Evolutionary conservation across 805 yeast species (phyloP).

Genomic region (Zygosaccharomyces kombuchaensis): DNA sequence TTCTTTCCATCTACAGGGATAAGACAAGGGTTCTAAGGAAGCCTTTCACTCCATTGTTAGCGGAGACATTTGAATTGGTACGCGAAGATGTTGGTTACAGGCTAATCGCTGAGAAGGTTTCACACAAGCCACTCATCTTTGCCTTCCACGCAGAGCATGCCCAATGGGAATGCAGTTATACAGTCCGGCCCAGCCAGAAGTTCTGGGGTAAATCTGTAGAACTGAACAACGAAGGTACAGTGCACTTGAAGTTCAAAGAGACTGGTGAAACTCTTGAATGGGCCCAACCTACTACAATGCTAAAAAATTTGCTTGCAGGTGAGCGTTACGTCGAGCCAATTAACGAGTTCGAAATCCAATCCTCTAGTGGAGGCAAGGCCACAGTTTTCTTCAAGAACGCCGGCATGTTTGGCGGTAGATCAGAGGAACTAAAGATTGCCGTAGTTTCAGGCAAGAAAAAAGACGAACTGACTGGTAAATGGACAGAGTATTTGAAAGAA

Average conservation of each 20-base stretch:
- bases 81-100: conserved; percentile 78
- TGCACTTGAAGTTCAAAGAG: conserved; percentile 50
- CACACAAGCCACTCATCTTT: conserved; percentile 77
- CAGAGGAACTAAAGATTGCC: conserved; percentile 52
- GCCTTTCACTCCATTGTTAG: conserved; percentile 91
- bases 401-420: conserved; percentile 78
- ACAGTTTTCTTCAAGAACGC: conserved; percentile 71
- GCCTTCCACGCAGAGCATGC: conserved; percentile 73
- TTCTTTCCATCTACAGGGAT: conserved; percentile 63
- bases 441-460: conserved; percentile 33
- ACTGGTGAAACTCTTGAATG: conserved; percentile 72
- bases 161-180: conserved; percentile 63
- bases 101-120: conserved; percentile 76
- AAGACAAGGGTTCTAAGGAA: conserved; percentile 77
- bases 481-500: conserved; percentile 68
- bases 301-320: conserved; percentile 89
- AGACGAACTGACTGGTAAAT: conserved; percentile 53
- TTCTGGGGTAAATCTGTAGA: conserved; percentile 96
- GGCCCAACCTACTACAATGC: conserved; percentile 74
- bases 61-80: conserved; percentile 88
- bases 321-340: conserved; percentile 90
- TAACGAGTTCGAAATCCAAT: conserved; percentile 58
- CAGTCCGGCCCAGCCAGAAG: conserved; percentile 75
- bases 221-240: conserved; percentile 66
- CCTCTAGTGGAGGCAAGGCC: conserved; percentile 67